Evolutionary conservation across 257 asterid species (phyloP).

Genomic region (Cinchona pubescens): DNA sequence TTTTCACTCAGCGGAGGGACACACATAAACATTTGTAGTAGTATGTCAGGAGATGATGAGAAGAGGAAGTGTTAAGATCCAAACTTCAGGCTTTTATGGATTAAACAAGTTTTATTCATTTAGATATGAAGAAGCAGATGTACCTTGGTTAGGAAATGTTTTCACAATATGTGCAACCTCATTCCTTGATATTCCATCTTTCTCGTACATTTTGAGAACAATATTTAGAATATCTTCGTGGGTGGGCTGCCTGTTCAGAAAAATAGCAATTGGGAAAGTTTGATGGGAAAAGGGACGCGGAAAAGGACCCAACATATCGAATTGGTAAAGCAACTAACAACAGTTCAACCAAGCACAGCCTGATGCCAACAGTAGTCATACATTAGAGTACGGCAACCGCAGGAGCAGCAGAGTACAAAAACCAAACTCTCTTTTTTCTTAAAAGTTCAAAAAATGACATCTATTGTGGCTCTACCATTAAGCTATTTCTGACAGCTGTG

Average conservation of each 20-base stretch:
- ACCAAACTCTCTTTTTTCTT: background rate
- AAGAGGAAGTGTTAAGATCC: background rate
- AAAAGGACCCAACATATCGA: background rate
- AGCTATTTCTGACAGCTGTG: background rate
- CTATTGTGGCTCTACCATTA: background rate
- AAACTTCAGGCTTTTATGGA: background rate
- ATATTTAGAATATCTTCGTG: conserved; percentile 83
- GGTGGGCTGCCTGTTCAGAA: conserved; percentile 81
- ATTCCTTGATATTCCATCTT: conserved; percentile 71
- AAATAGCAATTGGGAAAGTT: conserved; percentile 17
- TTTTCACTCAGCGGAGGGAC: background rate
- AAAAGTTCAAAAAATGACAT: background rate
- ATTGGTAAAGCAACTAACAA: background rate
- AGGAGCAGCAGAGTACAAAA: background rate
- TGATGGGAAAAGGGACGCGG: background rate
- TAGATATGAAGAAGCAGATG: conserved; percentile 3
- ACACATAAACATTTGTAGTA: background rate
- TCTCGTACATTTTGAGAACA: conserved; percentile 78
- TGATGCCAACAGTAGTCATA: background rate
- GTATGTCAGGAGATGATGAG: background rate
- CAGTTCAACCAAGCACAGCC: background rate
- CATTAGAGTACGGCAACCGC: background rate
- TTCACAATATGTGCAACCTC: conserved; percentile 58
- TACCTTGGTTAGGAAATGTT: conserved; percentile 92
- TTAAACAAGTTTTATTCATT: background rate